phyloP scores from a whole-genome alignment of 495 filamentous ascomycete genomes.

The Hypomontagnella submonticulosa region DNA sequence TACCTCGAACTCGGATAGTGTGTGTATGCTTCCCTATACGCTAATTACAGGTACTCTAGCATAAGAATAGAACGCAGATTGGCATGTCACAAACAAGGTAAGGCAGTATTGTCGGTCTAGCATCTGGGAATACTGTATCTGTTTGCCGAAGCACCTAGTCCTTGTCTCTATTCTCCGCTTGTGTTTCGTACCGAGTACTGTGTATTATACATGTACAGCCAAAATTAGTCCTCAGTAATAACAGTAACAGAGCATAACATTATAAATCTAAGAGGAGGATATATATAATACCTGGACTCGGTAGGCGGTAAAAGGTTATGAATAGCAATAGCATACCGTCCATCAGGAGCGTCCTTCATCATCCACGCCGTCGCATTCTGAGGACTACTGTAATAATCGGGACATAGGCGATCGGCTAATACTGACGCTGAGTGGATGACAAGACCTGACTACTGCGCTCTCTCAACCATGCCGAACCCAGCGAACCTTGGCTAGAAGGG shows the following conservation, averaged over 20 bases:
- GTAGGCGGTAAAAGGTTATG: constrained; percentile 2
- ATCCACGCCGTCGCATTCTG: constrained; percentile 28
- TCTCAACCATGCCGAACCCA: constrained; percentile 28
- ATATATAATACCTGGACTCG: not conserved
- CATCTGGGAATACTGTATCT: constrained; percentile 26
- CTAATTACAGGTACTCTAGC: not conserved
- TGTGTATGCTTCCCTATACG: constrained; percentile 25
- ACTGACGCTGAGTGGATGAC: constrained; percentile 37
- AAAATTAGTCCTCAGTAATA: constrained; percentile 11
- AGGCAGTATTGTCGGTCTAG: constrained; percentile 32
- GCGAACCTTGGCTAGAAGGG: constrained; percentile 19
- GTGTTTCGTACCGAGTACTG: no score
- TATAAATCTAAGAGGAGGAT: constrained; percentile 10
- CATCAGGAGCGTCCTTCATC: not conserved
- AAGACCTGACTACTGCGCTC: constrained; percentile 16
- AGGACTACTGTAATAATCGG: constrained; percentile 24
- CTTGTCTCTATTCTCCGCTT: constrained; percentile 10
- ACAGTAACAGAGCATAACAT: constrained; percentile 3
- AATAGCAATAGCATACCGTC: constrained; percentile 6
- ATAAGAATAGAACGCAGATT: constrained; percentile 20
- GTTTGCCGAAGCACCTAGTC: constrained; percentile 18
- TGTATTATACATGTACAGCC: no score
- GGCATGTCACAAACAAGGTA: constrained; percentile 32
- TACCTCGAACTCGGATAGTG: constrained; percentile 1
- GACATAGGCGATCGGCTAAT: constrained; percentile 39